Base-by-base conservation (phyloP, 768 basidiomycete genomes). In the Candolleomyces aberdarensis region DNA sequence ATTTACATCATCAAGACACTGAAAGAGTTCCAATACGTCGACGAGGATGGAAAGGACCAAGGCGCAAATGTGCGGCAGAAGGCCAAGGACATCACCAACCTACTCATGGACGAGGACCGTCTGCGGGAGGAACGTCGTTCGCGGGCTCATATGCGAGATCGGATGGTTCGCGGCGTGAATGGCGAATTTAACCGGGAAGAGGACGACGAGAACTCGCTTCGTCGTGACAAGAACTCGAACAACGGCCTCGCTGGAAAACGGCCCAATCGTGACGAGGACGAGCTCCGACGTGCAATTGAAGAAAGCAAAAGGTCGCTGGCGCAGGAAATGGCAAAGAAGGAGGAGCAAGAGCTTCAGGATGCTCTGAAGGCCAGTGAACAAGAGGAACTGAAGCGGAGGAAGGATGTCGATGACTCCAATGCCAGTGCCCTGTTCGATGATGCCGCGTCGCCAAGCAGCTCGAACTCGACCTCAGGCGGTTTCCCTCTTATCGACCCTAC, bases 21-120 rank as follows among this genome's bases (percentile, higher is more conserved):
- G 62, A 96, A 98, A 73, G 97, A 99, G 74, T 99, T 99, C 75
- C 96, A 98, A 67, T 97, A 87, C 70, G 74, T 96, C 59, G 97
- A 98, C 74, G 97, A 98, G 68, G 88, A 92, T 43, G 91, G 89
- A 55, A 97, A 97, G 73, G 97, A 99, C 71, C 94, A 97, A 69
- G 97, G 97, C 40, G 94, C 94, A n/a, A 99, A 98, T 74, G 93
- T 96, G 15, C 86, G 94, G 22, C 93, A 96, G 73, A 95, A 96
- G 75, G 97, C 97, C 13, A 98, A 99, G 72, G 97, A 98, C 66
- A 98, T 99, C 73, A 95, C 94, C 40, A 95, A 94, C 70, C 84
- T 98, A 13, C 82, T 99, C 29, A 82, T 85, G 71, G 97, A 99
- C 70, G 88, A 96, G 58, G 75, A 79, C 2, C 87, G 97, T 9